Base-by-base conservation (phyloP, 305 asterid species). In the Fraxinus ornus region DNA sequence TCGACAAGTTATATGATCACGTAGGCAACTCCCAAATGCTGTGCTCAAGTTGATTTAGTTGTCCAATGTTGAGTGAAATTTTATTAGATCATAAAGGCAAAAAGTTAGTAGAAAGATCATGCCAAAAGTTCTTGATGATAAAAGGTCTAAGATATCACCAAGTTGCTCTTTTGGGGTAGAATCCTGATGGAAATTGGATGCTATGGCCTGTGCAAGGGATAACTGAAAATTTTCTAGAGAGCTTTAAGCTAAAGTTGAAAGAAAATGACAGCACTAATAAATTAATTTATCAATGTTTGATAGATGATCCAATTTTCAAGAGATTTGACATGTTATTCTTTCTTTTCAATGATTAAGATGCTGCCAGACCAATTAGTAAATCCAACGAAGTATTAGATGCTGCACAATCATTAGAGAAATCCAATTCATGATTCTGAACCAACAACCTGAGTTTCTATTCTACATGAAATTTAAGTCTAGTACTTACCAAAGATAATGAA, bases 311-410 rank as follows among this genome's bases (percentile, higher is more conserved):
- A 64, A 0, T 24, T 64, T 64, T 64, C 15, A 5, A 47, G 33
- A 64, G 88, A 87, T 78, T 85, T 87, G 86, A 87, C 87, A 85
- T 70, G 21, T 85, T 87, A 64, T 85, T 78, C 90, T 78, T 17
- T 44, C 36, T 78, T 49, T 37, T 57, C 81, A 77, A 78, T 79
- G 76, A 85, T 39, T 39, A 39, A 44, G 55, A 84, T 9, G 44
- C 15, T 21, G 13, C 4, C 33, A 6, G 22, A 62, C 7, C 83
- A 49, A 68, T 86, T 80, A 41, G 52, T 41, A 79, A 55, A 12
- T 44, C 55, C 15, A 44, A 44, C 15, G 55, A 70, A 86, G 91
- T 81, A 89, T 89, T 86, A 82, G 91, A 89, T 91, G 89, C 92
- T 81, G 30, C 78, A 77, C 86, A 76, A 4, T 33, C 7, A 33